Evolutionary conservation across 1,284 basidiomycete genomes (phyloP).

Genomic region (Heterobasidion occidentale): DNA sequence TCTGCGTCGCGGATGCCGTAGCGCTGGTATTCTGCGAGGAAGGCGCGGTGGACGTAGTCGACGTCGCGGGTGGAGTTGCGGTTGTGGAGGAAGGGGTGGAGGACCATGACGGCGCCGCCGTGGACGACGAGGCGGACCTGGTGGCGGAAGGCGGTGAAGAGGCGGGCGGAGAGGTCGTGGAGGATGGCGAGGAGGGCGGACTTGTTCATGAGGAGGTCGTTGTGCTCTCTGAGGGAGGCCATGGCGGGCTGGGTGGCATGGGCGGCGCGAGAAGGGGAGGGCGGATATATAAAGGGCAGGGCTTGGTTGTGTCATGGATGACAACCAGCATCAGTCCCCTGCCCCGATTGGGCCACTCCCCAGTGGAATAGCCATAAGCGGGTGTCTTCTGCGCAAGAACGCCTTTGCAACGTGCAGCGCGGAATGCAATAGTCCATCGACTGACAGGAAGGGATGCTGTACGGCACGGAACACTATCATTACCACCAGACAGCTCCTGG

Average conservation of each 20-base stretch:
- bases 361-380: too few relatives aligned
- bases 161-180: conserved; percentile 38
- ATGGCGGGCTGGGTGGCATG: neutral
- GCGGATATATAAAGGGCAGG: neutral
- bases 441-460: too few relatives aligned
- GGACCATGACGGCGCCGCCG: conserved; percentile 62
- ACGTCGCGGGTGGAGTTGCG: conserved; percentile 53
- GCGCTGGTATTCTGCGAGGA: conserved; percentile 43
- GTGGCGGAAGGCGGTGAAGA: conserved; percentile 32
- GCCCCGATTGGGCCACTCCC: too few relatives aligned
- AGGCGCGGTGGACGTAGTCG: conserved; percentile 54
- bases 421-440: too few relatives aligned
- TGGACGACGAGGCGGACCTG: conserved; percentile 54
- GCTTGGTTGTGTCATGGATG: neutral
- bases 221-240: conserved; percentile 10
- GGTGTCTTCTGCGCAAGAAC: too few relatives aligned
- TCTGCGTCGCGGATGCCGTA: conserved; percentile 41
- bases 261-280: neutral
- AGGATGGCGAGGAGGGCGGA: conserved; percentile 34
- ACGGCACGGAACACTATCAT: too few relatives aligned
- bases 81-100: conserved; percentile 39
- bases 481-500: too few relatives aligned
- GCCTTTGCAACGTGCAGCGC: too few relatives aligned
- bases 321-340: too few relatives aligned
- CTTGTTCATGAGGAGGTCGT: conserved; percentile 27